Base-by-base conservation (phyloP, 1,284 basidiomycete species). In the Omphalotus olearius region DNA sequence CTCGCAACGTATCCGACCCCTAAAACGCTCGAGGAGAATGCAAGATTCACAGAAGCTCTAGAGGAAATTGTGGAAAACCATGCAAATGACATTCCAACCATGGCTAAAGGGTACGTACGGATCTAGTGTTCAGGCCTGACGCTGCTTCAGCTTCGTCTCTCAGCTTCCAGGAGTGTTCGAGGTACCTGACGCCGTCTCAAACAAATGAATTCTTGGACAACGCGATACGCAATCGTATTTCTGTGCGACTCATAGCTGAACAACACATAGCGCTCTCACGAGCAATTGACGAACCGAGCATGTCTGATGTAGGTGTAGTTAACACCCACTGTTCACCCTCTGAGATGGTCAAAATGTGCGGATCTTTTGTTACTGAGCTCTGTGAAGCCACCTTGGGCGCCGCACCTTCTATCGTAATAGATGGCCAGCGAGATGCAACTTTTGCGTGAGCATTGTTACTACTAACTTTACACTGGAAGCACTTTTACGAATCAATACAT, bases 181-280 rank as follows among this genome's bases (percentile, higher is more conserved):
- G 81, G 52, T 95, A 96, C 68, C 87, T 96, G 76, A 83, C 88
- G 6, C 78, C 88, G 1, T 74, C 76, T 18, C 82, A 90, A 59
- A 85, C 93, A 54, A 84, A 80, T 61, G 74, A 76, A 45, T 96
- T 95, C 65, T 70, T 96, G 28, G 88, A 96, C 63, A 83, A 83
- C 20, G 85, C 91, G 16, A 93, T 96, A 61, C 85, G 87, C 28
- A 91, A 85, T 60, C 83, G 93, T 40, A 93, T 95, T 52, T 90
- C 89, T 28, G 85, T 95, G 26, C 85, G 93, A 16, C 73, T 96
- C 48, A 93, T 95, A 57, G 93, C 92, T 39, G 93, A 96, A 64
- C 93, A 96, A 63, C 93, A 96, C 63, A 86, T 96, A 37, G 85
- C 91, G 1, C 74, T 95, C 17, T 88, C 89, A 2, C 78, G 79